These are phyloP conservation scores for Candida orba DNA, from an alignment of 805 yeast species.

Conservation along the genomic window DNA sequence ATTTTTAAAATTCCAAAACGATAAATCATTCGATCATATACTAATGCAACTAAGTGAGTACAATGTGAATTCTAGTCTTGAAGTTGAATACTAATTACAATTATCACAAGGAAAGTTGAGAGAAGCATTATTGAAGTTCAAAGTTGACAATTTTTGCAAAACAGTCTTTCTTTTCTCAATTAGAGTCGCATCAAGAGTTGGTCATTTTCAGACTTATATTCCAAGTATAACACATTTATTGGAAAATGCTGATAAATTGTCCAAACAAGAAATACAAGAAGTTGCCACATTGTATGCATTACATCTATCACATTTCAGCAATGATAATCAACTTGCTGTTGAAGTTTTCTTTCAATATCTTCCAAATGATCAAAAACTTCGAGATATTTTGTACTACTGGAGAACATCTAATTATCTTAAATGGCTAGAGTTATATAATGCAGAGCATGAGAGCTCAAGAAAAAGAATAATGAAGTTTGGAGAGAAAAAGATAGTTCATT, in stretches of 20 bases:
- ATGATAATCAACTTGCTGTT: slow-evolving; percentile 13
- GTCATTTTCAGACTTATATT: slow-evolving; percentile 50
- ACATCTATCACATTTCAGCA: slow-evolving; percentile 30
- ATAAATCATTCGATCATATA: slow-evolving; percentile 22
- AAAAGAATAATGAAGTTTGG: slow-evolving; percentile 39
- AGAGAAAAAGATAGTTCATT: slow-evolving; percentile 23
- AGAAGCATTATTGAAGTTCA: slow-evolving; percentile 40
- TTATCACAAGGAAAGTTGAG: slow-evolving; percentile 38
- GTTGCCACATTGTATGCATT: slow-evolving; percentile 35
- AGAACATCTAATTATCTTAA: slow-evolving; percentile 25
- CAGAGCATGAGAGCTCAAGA: slow-evolving; percentile 11
- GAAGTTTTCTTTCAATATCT: slow-evolving; percentile 23
- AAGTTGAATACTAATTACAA: not conserved
- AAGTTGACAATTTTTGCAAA: slow-evolving; percentile 35
- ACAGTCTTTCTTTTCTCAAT: slow-evolving; percentile 45
- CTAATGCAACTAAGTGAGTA: slow-evolving; percentile 28
- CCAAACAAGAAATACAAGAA: slow-evolving; percentile 31
- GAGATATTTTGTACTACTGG: slow-evolving; percentile 27
- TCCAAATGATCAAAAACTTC: slow-evolving; percentile 27
- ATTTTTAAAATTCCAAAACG: not conserved
- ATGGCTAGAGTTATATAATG: slow-evolving; percentile 26
- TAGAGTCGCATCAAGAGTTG: slow-evolving; percentile 37
- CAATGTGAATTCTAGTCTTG: not conserved
- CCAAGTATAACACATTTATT: slow-evolving; percentile 41
- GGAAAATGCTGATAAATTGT: slow-evolving; percentile 16